A percentile compares a stretch with the other conserved stretches of the same genome.
These are phyloP conservation scores for Candida vaughaniae DNA, from an alignment of 805 yeast genomes.

Conservation along the genomic window DNA sequence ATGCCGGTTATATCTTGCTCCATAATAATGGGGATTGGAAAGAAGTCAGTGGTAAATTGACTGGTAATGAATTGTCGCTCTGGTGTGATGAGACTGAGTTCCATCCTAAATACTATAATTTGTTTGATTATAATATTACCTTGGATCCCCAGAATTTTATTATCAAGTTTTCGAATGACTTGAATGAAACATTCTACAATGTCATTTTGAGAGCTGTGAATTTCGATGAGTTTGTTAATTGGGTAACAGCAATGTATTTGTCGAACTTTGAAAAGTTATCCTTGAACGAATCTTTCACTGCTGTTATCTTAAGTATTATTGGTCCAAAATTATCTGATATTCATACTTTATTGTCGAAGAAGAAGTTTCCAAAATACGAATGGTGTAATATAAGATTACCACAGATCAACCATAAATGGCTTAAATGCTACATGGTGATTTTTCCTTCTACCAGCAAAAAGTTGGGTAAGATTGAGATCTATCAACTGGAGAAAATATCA, in stretches of 20 bases:
- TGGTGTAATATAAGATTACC: conserved; percentile 66
- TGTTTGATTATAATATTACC: conserved; percentile 39
- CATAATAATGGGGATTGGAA: conserved; percentile 29
- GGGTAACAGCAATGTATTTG: conserved; percentile 52
- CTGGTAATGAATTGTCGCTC: conserved; percentile 56
- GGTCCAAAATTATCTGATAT: conserved; percentile 58
- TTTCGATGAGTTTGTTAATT: conserved; percentile 23
- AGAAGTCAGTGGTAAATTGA: conserved; percentile 36
- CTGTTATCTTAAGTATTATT: conserved; percentile 57
- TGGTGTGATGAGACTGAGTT: conserved; percentile 42
- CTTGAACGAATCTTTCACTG: conserved; percentile 63
- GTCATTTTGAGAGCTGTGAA: conserved; percentile 24
- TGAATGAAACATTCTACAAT: conserved; percentile 16
- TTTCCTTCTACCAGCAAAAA: conserved; percentile 46
- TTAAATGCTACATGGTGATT: conserved; percentile 51
- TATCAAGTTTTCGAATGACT: conserved; percentile 15
- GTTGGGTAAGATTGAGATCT: conserved; percentile 54
- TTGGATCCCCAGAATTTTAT: conserved; percentile 6
- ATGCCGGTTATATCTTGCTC: conserved; percentile 44
- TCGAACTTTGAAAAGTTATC: conserved; percentile 57
- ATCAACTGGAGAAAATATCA: conserved; percentile 44
- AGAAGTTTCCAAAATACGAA: conserved; percentile 49
- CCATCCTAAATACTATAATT: conserved; percentile 52
- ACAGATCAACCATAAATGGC: conserved; percentile 57
- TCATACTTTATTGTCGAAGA: conserved; percentile 52